phyloP scores from a whole-genome alignment of 179 eudicot species.

The Drosera spatulata region DNA sequence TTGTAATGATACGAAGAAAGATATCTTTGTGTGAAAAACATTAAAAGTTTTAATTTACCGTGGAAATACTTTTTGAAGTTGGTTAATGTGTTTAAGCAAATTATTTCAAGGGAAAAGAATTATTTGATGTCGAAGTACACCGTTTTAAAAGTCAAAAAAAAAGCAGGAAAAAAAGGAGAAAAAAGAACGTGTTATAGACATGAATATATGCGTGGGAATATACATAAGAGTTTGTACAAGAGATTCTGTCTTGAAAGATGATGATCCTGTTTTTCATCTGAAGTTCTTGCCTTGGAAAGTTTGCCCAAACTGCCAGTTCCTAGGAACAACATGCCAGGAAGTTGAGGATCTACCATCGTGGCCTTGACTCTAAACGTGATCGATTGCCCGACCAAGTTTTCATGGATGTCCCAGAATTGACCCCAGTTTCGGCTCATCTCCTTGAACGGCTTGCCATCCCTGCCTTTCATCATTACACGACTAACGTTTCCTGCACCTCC shows the following conservation, averaged over 20 bases:
- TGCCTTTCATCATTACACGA: constrained; percentile 32
- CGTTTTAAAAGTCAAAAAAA: no score
- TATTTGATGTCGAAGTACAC: no score
- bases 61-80: no score
- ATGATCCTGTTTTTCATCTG: constrained; percentile 8
- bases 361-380: constrained; percentile 34
- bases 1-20: no score
- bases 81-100: no score
- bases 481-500: constrained; percentile 54
- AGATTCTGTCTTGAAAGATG: neutral
- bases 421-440: constrained; percentile 60
- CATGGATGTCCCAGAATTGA: constrained; percentile 41
- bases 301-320: constrained; percentile 50
- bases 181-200: no score
- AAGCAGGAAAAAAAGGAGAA: no score
- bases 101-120: no score
- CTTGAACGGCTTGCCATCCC: constrained; percentile 23
- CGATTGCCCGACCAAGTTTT: constrained; percentile 28
- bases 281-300: constrained; percentile 54
- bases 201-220: no score
- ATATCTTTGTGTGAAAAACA: no score
- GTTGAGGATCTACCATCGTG: constrained; percentile 33
- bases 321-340: constrained; percentile 32
- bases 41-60: no score
- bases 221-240: no score